Evolutionary conservation across 768 basidiomycete species (phyloP), one percentile per base, ranked within the genome.

Genomic region (Pholiota molesta): DNA sequence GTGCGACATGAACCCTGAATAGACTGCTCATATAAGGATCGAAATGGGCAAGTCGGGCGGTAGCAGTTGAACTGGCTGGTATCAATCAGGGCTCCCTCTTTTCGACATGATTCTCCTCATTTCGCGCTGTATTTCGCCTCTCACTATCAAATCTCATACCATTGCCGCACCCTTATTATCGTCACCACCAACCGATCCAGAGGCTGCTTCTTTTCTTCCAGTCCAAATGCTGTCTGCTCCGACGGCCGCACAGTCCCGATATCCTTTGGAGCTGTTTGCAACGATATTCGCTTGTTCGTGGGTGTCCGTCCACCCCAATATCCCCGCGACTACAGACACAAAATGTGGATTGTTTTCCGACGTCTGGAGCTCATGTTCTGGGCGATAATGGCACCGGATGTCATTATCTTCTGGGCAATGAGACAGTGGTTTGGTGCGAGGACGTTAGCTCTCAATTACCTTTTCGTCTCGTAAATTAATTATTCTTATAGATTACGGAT

Each of bases 361-460:
- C 57, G 65, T 11, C 21, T 66, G 19, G 59, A 52, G 10, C 31
- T 63, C 17, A 62, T 66, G 59, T 45, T 69, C 16, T 63, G 52
- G 42, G 62, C 68, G 4, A 28, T 73, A 5, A 45, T 71, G 10
- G 62, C 63, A 2, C 72, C 72, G n/a, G 72, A 73, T 47, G 33
- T 69, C n/a, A 54, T 71, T 5, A 39, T 72, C 19, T 39, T 59
- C 9, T 73, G 69, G 65, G 73, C 71, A 8, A 56, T 66, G 31
- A 45, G 51, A 17, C 69, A 73, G 37, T 73, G 58, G 57, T 26
- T 54, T 26, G 63, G 52, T 23, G 69, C 72, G 1, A 53, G 42
- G 16, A 23, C n/a, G 17, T 11, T 68, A 5, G 47, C 57, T 19
- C n/a, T n/a, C n/a, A n/a, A n/a, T n/a, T n/a, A n/a, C 2, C 13